These are phyloP conservation scores for Leccinum subgranulosum DNA, from an alignment of 768 basidiomycete genomes.

Conservation along the genomic window DNA sequence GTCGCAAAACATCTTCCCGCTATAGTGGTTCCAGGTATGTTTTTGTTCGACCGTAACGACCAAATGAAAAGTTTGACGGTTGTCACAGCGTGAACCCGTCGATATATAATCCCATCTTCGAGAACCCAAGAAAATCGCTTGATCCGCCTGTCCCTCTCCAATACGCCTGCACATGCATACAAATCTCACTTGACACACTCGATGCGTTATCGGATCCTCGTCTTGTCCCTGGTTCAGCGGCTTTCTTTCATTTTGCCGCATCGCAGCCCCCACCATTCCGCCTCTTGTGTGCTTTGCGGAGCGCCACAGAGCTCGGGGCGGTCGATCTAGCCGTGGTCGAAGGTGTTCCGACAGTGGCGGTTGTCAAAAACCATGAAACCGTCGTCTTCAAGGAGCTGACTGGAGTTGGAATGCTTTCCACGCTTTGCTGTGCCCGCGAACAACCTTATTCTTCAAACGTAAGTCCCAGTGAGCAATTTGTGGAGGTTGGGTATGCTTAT, in stretches of 20 bases:
- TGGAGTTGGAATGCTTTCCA: conserved; percentile 33
- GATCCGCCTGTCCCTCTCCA: conserved; percentile 42
- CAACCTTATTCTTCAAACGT: conserved; percentile 25
- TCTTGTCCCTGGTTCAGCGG: conserved; percentile 35
- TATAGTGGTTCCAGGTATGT: conserved; percentile 17
- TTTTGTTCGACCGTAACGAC: not conserved
- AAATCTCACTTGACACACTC: conserved; percentile 40
- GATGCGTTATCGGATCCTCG: conserved; percentile 44
- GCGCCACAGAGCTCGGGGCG: conserved; percentile 35
- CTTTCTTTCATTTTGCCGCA: conserved; percentile 36
- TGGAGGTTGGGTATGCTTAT: conserved; percentile 4
- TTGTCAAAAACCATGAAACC: conserved; percentile 40
- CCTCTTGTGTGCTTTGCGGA: conserved; percentile 36
- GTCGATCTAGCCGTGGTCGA: conserved; percentile 44
- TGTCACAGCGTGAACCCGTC: conserved; percentile 29
- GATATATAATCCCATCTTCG: conserved; percentile 29
- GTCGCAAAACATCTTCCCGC: conserved; percentile 32
- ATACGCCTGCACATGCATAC: conserved; percentile 45
- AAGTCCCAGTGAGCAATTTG: conserved; percentile 2
- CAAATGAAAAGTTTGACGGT: conserved; percentile 1
- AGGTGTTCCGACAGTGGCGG: conserved; percentile 39
- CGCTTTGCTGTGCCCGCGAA: conserved; percentile 39
- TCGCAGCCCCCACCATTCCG: conserved; percentile 40
- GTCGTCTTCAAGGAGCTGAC: conserved; percentile 43
- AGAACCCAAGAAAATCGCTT: conserved; percentile 35